Percentiles rank a stretch among this genome's conserved stretches.
phyloP scores from a whole-genome alignment of 306 rosid genomes.

The Malus fusca region DNA sequence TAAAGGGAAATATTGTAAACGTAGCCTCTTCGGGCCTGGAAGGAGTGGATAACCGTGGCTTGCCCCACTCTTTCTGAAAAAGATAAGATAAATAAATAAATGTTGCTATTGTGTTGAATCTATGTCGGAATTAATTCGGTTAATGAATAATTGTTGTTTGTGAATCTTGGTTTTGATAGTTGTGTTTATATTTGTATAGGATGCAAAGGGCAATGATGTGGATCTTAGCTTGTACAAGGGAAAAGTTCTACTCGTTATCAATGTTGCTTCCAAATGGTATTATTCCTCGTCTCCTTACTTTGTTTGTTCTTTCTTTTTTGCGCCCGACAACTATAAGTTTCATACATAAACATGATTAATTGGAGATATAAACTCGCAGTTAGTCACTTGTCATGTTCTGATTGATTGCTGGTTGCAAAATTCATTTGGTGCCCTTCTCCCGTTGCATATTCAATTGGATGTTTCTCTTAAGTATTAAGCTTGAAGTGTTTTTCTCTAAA shows the following conservation, averaged over 20 bases:
- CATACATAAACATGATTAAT: too few relatives aligned
- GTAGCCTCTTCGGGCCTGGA: too few relatives aligned
- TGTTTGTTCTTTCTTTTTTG: neutral
- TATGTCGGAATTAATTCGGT: neutral
- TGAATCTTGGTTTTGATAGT: neutral
- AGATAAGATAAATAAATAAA: neutral
- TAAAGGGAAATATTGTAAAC: too few relatives aligned
- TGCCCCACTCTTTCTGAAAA: too few relatives aligned
- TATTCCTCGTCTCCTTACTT: neutral
- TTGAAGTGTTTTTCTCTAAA: too few relatives aligned
- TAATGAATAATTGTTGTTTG: neutral
- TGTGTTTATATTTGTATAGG: slow-evolving; percentile 29
- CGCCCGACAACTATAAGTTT: too few relatives aligned
- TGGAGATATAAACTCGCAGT: too few relatives aligned
- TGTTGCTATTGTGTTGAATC: neutral
- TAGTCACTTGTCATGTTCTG: too few relatives aligned
- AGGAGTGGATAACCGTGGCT: too few relatives aligned
- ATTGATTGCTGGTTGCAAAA: neutral
- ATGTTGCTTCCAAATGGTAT: slow-evolving; percentile 95
- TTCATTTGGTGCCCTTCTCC: too few relatives aligned
- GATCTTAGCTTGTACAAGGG: slow-evolving; percentile 58
- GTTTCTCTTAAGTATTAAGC: too few relatives aligned
- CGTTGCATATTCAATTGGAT: too few relatives aligned
- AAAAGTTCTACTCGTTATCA: slow-evolving; percentile 58
- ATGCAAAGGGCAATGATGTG: slow-evolving; percentile 53